Evolutionary conservation across 2,329 filamentous ascomycete species (phyloP).

Genomic region (Cordyceps fumosorosea): DNA sequence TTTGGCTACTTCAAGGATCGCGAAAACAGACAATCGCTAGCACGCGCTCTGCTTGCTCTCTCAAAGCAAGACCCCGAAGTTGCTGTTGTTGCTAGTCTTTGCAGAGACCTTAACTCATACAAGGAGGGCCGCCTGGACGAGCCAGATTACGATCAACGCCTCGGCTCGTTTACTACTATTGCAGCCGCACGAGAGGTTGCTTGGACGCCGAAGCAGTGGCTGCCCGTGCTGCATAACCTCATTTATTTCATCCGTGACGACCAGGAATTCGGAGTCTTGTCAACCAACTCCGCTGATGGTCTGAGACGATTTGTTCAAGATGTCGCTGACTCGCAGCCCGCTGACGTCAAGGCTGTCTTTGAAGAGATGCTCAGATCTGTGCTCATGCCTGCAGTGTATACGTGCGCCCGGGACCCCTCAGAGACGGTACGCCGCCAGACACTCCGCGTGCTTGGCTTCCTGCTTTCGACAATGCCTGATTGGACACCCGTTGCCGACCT

Average conservation of each 20-base stretch:
- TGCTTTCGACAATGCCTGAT: slow-evolving; percentile 63
- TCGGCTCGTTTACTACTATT: slow-evolving; percentile 68
- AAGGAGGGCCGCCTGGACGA: slow-evolving; percentile 68
- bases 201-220: slow-evolving; percentile 71
- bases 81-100: slow-evolving; percentile 60
- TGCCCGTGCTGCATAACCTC: slow-evolving; percentile 81
- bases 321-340: slow-evolving; percentile 35
- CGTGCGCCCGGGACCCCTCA: slow-evolving; percentile 68
- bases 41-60: slow-evolving; percentile 65
- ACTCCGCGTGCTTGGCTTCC: slow-evolving; percentile 68
- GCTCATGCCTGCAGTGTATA: slow-evolving; percentile 69
- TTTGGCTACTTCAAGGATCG: slow-evolving; percentile 89
- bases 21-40: slow-evolving; percentile 66
- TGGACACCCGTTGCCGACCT: slow-evolving; percentile 72
- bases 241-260: slow-evolving; percentile 79
- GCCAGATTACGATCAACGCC: slow-evolving; percentile 77
- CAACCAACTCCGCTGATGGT: slow-evolving; percentile 71
- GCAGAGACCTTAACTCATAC: slow-evolving; percentile 75
- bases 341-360: slow-evolving; percentile 40
- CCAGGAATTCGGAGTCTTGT: slow-evolving; percentile 80
- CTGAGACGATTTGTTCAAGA: slow-evolving; percentile 72
- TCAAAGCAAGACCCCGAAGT: slow-evolving; percentile 57
- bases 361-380: slow-evolving; percentile 54
- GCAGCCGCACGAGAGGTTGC: slow-evolving; percentile 52
- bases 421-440: slow-evolving; percentile 82